A percentile compares a stretch with the other conserved stretches of the same genome.
phyloP scores from a whole-genome alignment of 192 early-diverging fungal genomes.

The Funneliformis mosseae region DNA sequence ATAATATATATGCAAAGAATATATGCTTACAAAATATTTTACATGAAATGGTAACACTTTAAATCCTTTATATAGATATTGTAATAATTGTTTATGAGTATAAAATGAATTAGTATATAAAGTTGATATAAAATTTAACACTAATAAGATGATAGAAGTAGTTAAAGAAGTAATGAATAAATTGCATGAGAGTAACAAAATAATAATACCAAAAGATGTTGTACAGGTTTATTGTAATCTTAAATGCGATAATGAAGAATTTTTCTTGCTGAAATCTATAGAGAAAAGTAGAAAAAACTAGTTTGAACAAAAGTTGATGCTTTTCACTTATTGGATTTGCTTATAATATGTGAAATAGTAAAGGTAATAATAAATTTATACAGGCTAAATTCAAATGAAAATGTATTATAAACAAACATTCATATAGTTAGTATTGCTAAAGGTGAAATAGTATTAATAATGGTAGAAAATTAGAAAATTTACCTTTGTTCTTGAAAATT shows the following conservation, averaged over 20 bases:
- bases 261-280: neutral
- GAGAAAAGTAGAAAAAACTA: neutral
- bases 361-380: constrained; percentile 22
- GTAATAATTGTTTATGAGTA: constrained; percentile 9
- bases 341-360: constrained; percentile 4
- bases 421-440: constrained; percentile 2
- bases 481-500: too few species aligned
- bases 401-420: neutral
- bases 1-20: too few species aligned
- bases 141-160: neutral
- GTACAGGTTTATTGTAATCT: constrained; percentile 21
- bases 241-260: too few species aligned
- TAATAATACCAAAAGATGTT: constrained; percentile 18
- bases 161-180: neutral
- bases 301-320: neutral
- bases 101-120: neutral
- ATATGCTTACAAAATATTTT: too few species aligned
- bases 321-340: neutral
- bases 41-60: too few species aligned
- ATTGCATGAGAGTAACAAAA: too few species aligned
- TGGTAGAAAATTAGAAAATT: too few species aligned
- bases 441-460: neutral
- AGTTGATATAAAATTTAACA: neutral
- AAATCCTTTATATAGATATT: neutral
- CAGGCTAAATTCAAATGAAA: neutral